A percentile compares a stretch with the other conserved stretches of the same genome.
These are phyloP conservation scores for Salix dunnii DNA, from an alignment of 345 rosid genomes.

Conservation along the genomic window DNA sequence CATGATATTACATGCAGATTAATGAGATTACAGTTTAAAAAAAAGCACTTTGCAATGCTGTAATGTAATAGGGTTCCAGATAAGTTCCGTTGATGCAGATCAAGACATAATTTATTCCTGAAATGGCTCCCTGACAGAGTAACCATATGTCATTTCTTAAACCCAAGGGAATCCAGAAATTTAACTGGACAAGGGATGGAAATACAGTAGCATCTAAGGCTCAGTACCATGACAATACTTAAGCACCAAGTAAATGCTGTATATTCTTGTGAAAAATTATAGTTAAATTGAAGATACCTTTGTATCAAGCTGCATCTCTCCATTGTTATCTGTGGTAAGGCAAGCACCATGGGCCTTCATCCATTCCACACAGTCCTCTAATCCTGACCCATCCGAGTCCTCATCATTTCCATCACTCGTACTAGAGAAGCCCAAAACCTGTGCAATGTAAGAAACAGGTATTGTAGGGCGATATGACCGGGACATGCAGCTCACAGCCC, in stretches of 20 bases:
- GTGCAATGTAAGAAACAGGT: conserved; percentile 70
- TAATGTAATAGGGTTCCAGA: neutral
- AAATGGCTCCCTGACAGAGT: too few relatives aligned
- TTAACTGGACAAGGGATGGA: neutral
- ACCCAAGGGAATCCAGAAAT: too few relatives aligned
- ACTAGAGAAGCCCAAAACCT: conserved; percentile 64
- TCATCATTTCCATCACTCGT: conserved; percentile 50
- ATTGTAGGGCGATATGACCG: conserved; percentile 86
- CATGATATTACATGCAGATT: neutral
- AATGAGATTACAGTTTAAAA: neutral
- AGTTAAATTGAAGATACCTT: conserved; percentile 42
- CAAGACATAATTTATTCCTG: too few relatives aligned
- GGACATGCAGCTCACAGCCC: conserved; percentile 83
- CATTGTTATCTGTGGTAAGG: conserved; percentile 51
- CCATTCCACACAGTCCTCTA: conserved; percentile 84
- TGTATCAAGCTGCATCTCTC: conserved; percentile 76
- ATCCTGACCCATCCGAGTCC: conserved; percentile 39
- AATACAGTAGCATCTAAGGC: neutral
- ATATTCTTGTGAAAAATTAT: neutral
- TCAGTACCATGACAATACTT: neutral
- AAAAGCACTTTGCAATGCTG: neutral
- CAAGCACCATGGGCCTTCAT: conserved; percentile 83
- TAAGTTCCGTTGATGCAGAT: too few relatives aligned
- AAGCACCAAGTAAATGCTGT: neutral
- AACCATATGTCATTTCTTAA: too few relatives aligned